A percentile compares a stretch with the other conserved stretches of the same genome.
phyloP scores from a whole-genome alignment of 2,329 filamentous ascomycete genomes.

The Cyphellophora europaea region DNA sequence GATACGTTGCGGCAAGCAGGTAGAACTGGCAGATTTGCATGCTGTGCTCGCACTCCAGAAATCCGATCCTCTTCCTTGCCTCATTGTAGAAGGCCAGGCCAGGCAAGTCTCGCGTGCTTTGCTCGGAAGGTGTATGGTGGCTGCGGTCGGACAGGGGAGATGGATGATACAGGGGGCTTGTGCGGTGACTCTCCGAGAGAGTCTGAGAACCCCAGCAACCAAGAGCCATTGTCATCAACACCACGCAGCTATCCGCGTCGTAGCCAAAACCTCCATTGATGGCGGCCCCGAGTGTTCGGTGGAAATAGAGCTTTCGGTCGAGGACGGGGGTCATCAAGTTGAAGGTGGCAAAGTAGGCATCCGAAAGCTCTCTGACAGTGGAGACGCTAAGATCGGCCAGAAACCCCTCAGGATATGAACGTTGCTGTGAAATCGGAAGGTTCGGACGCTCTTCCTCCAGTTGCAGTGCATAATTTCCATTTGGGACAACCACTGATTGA shows the following conservation, averaged over 20 bases:
- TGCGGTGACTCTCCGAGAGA: too few relatives aligned
- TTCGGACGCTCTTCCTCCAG: slow-evolving; percentile 36
- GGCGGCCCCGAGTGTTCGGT: slow-evolving; percentile 32
- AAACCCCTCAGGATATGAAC: slow-evolving; percentile 24
- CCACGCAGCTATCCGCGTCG: slow-evolving; percentile 43
- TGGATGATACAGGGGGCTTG: too few relatives aligned
- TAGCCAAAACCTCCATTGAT: slow-evolving; percentile 23
- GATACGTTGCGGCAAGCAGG: slow-evolving; percentile 43
- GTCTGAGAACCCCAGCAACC: slow-evolving; percentile 44
- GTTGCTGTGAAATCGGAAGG: slow-evolving; percentile 5
- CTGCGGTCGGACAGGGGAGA: too few relatives aligned
- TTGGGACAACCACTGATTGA: slow-evolving; percentile 30
- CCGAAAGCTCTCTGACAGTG: slow-evolving; percentile 41
- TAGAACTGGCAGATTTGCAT: slow-evolving; percentile 45
- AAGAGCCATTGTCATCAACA: slow-evolving; percentile 42
- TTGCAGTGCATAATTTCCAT: slow-evolving; percentile 41
- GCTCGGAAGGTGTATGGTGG: too few relatives aligned
- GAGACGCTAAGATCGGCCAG: slow-evolving; percentile 38
- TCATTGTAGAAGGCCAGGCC: slow-evolving; percentile 47
- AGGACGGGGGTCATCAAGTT: slow-evolving; percentile 44
- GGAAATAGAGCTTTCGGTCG: slow-evolving; percentile 43
- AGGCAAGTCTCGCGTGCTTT: too few relatives aligned
- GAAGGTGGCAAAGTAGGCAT: slow-evolving; percentile 46
- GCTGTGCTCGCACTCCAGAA: slow-evolving; percentile 41
- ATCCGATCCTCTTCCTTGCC: slow-evolving; percentile 42